These are phyloP conservation scores for Aureobasidium sp. DNA, from an alignment of 2,329 filamentous ascomycete species.

Conservation along the genomic window DNA sequence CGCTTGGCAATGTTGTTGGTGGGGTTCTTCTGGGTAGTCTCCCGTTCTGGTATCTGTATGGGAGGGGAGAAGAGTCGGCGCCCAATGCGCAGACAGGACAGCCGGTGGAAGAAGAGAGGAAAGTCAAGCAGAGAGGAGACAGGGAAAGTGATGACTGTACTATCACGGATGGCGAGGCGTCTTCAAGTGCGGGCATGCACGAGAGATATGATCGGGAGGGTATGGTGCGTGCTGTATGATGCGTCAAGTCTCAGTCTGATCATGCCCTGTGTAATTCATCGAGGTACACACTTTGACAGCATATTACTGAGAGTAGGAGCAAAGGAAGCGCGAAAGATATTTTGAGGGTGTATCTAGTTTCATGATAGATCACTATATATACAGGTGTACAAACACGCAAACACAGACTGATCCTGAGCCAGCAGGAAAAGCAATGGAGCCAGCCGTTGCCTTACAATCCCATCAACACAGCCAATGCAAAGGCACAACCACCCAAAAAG, in stretches of 20 bases:
- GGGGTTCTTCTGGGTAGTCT: slow-evolving; percentile 9
- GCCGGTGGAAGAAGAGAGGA: background rate
- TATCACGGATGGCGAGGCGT: background rate
- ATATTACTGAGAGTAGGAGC: too few species aligned
- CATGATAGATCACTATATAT: too few species aligned
- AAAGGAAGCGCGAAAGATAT: too few species aligned
- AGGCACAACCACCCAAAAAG: background rate
- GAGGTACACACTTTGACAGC: too few species aligned
- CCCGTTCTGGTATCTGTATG: slow-evolving; percentile 14
- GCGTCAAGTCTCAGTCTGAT: too few species aligned
- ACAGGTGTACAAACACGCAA: too few species aligned
- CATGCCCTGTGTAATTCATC: too few species aligned
- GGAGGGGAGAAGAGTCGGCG: background rate
- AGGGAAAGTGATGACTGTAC: background rate
- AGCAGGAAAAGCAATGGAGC: background rate
- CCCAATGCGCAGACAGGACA: background rate
- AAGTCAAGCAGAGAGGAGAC: background rate
- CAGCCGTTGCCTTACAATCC: background rate
- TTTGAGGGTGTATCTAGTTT: too few species aligned
- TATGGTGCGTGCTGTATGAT: background rate
- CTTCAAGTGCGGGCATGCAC: too few species aligned
- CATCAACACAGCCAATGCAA: background rate
- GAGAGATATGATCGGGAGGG: background rate
- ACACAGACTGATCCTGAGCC: too few species aligned
- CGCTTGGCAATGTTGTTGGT: slow-evolving; percentile 19